Evolutionary conservation across 2,329 filamentous ascomycete species (phyloP).

Genomic region (Aspergillus latus): DNA sequence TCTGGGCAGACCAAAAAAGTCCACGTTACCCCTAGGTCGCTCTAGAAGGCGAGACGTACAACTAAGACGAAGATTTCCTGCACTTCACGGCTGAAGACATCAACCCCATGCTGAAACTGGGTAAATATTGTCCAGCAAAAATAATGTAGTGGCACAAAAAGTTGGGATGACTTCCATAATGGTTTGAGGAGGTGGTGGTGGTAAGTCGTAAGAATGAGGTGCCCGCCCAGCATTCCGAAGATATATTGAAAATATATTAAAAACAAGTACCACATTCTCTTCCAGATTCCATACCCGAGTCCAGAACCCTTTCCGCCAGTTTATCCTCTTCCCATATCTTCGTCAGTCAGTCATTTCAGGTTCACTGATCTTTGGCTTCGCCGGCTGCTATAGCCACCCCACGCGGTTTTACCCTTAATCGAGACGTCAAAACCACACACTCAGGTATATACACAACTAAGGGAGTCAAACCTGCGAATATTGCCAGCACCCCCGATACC

Average conservation of each 20-base stretch:
- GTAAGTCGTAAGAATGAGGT: background rate
- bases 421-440: background rate
- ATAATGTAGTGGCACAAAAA: background rate
- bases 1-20: too few relatives aligned
- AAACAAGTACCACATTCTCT: background rate
- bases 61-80: too few relatives aligned
- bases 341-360: background rate
- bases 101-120: too few relatives aligned
- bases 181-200: background rate
- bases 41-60: too few relatives aligned
- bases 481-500: slow-evolving; percentile 13
- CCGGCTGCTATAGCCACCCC: background rate
- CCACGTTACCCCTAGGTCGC: too few relatives aligned
- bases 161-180: too few relatives aligned
- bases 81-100: too few relatives aligned
- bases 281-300: background rate
- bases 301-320: background rate
- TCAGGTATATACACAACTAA: background rate
- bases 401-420: background rate
- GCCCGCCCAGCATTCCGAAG: background rate
- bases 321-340: background rate
- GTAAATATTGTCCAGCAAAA: background rate
- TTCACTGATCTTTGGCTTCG: background rate
- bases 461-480: slow-evolving; percentile 10
- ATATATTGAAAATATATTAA: background rate